Percentiles rank a stretch among this genome's conserved stretches.
Evolutionary conservation across 495 filamentous ascomycete genomes (phyloP).

Genomic region (Penicillium verhagenii): DNA sequence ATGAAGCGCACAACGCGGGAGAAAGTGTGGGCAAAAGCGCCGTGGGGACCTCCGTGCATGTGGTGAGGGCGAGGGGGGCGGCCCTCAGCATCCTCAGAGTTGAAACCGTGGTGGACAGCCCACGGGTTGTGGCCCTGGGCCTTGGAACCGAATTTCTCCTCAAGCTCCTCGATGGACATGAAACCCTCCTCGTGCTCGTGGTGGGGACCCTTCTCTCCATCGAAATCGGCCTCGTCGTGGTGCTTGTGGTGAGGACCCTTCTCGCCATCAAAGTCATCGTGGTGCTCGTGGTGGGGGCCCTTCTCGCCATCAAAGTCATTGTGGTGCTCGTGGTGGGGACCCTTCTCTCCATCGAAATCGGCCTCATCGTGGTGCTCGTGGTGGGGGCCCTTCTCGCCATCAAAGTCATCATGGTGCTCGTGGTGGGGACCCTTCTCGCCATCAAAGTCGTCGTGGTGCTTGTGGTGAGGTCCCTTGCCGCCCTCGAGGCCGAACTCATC

Average conservation of each 20-base stretch:
- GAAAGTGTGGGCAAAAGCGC: conserved; percentile 42
- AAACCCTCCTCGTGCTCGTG: not conserved
- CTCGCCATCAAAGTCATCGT: not conserved
- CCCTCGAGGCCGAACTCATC: not conserved
- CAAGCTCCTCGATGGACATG: not conserved
- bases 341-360: not conserved
- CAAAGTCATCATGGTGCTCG: not conserved
- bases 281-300: not conserved
- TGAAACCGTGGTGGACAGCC: conserved; percentile 8
- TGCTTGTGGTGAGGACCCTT: not conserved
- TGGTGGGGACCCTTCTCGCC: conserved; percentile 1
- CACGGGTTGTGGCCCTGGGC: conserved; percentile 8
- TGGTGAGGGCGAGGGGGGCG: conserved; percentile 30
- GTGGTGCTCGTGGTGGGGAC: not conserved
- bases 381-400: not conserved
- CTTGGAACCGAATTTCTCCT: conserved; percentile 8
- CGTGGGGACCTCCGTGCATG: conserved; percentile 25
- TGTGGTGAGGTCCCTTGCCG: not conserved
- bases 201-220: too few relatives aligned
- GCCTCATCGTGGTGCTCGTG: conserved; percentile 5
- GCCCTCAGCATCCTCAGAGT: conserved; percentile 14
- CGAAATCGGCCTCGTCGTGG: not conserved
- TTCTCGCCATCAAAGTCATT: not conserved
- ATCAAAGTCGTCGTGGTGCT: not conserved
- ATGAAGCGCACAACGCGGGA: conserved; percentile 50